Conservation (phyloP, 371 early-diverging fungal species). For the Furculomyces boomerangus region DNA sequence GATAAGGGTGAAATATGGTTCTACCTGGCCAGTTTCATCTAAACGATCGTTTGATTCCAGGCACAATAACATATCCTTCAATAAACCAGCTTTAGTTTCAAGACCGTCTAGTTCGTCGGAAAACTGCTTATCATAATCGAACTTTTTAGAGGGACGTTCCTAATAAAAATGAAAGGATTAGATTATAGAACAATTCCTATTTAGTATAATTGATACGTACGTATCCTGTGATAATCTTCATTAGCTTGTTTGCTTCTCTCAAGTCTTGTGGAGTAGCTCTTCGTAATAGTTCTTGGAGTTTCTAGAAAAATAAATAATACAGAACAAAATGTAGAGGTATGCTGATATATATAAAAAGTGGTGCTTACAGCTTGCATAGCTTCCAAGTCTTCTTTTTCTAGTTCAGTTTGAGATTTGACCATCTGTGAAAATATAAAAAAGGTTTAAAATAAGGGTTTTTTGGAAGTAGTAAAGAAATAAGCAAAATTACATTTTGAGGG, state of each 20-base stretch:
- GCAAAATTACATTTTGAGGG: constrained; percentile 19
- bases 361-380: constrained; percentile 33
- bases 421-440: background rate
- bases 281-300: constrained; percentile 90
- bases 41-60: constrained; percentile 41
- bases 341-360: background rate
- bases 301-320: constrained; percentile 20
- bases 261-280: constrained; percentile 82
- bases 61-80: constrained; percentile 58
- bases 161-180: constrained; percentile 15
- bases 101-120: constrained; percentile 62
- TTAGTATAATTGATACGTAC: constrained; percentile 1
- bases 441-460: background rate
- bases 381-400: constrained; percentile 79
- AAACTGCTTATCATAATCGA: constrained; percentile 69
- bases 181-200: background rate
- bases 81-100: constrained; percentile 49
- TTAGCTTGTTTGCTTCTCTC: constrained; percentile 81
- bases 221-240: constrained; percentile 93
- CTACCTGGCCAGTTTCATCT: constrained; percentile 35
- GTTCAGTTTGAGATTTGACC: constrained; percentile 70
- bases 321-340: constrained; percentile 13
- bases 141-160: constrained; percentile 44
- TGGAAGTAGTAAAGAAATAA: background rate
- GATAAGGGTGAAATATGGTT: constrained; percentile 21